Conservation (phyloP, 129 eudicot genomes). For the Flaveria trinervia region DNA sequence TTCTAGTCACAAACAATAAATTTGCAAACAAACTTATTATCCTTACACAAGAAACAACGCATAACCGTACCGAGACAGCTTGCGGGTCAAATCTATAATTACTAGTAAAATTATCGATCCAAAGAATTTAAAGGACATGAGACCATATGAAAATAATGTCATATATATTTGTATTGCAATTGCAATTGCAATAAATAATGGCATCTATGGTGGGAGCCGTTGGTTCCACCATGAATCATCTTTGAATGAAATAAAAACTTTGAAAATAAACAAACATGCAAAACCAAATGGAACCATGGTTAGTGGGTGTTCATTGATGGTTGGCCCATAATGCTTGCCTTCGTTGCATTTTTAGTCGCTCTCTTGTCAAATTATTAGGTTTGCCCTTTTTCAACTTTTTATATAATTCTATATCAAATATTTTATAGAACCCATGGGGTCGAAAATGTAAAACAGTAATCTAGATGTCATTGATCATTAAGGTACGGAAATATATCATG, state of each 20-base stretch:
- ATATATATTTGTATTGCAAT: slow-evolving; percentile 19
- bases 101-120: slow-evolving; percentile 20
- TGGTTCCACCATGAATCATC: slow-evolving; percentile 39
- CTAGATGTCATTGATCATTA: slow-evolving; percentile 23
- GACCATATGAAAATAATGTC: slow-evolving; percentile 25
- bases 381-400: background rate
- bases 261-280: background rate
- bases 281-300: slow-evolving; percentile 17
- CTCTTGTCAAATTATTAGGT: slow-evolving; percentile 39
- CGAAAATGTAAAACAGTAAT: slow-evolving; percentile 12
- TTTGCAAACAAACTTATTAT: background rate
- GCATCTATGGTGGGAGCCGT: slow-evolving; percentile 43
- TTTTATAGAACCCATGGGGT: slow-evolving; percentile 19
- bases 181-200: slow-evolving; percentile 12
- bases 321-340: slow-evolving; percentile 37
- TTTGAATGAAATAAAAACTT: slow-evolving; percentile 14
- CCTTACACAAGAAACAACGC: slow-evolving; percentile 3
- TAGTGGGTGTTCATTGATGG: slow-evolving; percentile 35
- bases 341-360: slow-evolving; percentile 39
- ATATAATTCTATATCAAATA: background rate
- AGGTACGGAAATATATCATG: slow-evolving; percentile 26
- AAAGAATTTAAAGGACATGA: slow-evolving; percentile 18
- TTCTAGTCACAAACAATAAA: background rate
- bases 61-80: slow-evolving; percentile 2
- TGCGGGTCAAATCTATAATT: slow-evolving; percentile 31